These are phyloP conservation scores for Phylloporus sp. DNA, from an alignment of 768 basidiomycete species.

Conservation along the genomic window DNA sequence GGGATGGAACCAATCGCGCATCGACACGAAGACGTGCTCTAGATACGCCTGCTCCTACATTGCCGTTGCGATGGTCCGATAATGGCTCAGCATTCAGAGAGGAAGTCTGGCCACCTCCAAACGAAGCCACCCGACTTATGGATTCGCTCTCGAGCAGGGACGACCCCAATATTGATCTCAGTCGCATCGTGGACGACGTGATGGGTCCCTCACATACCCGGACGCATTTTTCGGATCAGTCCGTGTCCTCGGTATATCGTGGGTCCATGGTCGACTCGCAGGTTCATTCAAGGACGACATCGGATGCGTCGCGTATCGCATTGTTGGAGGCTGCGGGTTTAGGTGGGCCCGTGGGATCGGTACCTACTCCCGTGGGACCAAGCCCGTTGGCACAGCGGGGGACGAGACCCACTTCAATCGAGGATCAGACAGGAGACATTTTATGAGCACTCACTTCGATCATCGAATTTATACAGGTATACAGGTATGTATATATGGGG, in stretches of 20 bases:
- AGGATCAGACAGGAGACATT: not conserved
- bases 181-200: conserved; percentile 45
- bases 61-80: conserved; percentile 26
- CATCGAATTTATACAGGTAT: not conserved
- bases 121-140: conserved; percentile 22
- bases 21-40: not conserved
- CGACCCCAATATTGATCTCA: conserved; percentile 34
- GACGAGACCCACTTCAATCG: not conserved
- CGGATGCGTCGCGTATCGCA: conserved; percentile 17
- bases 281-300: conserved; percentile 19
- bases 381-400: conserved; percentile 21
- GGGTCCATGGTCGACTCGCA: conserved; percentile 9
- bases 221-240: conserved; percentile 20
- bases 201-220: conserved; percentile 38
- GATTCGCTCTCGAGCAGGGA: conserved; percentile 11
- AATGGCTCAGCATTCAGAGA: conserved; percentile 47
- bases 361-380: conserved; percentile 6
- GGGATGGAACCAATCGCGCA: conserved; percentile 13
- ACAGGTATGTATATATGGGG: too few species aligned
- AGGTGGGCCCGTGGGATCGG: not conserved
- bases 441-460: not conserved
- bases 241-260: conserved; percentile 21
- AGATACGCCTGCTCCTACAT: not conserved
- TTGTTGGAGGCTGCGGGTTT: conserved; percentile 26
- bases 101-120: conserved; percentile 43